Evolutionary conservation across 2,329 filamentous ascomycete genomes (phyloP), one percentile per base, ranked within the genome.

Genomic region (Colletotrichum sp.): DNA sequence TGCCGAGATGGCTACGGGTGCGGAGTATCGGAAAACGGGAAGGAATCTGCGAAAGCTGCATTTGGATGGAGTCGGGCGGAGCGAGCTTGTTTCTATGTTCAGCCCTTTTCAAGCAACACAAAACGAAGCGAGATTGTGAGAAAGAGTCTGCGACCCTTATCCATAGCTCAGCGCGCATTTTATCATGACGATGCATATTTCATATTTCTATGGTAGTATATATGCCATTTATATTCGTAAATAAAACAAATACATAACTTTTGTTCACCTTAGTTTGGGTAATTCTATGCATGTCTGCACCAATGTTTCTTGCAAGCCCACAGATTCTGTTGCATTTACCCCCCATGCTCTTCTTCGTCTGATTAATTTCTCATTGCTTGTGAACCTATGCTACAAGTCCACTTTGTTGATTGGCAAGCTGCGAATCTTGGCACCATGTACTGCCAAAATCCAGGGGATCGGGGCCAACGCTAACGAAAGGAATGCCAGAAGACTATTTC

Each of bases 401-500:
- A 72, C 70, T 15, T 16, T 69, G 30, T 72, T 72, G 55, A 64
- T 62, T 15, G 49, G 27, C 32, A 69, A 25, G 34, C 12, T 55
- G n/a, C 70, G 63, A 9, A 72, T 72, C 55, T 29, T 72, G 1
- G 63, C 74, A 29, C 79, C 79, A 12, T 80, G 77, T 25, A 69
- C 62, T 39, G 78, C 77, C 36, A 80, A 71, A 2, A 78, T 15
- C 52, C 78, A n/a, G n/a, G 82, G 82, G 16, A 82, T 75, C 32
- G 82, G 82, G 5, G 77, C 86, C 59, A 90, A 78, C 0, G 80
- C 87, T 6, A 1, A 87, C 7, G 70, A 87, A 19, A 92, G 83
- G 71, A 92, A 91, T 1, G 80, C 86, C 32, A 88, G 81, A 3
- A 89, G 75, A 27, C 84, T 87, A 15, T 88, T 89, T 2, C 79